phyloP scores from a whole-genome alignment of 495 filamentous ascomycete species.

The Penicillium goetzii region DNA sequence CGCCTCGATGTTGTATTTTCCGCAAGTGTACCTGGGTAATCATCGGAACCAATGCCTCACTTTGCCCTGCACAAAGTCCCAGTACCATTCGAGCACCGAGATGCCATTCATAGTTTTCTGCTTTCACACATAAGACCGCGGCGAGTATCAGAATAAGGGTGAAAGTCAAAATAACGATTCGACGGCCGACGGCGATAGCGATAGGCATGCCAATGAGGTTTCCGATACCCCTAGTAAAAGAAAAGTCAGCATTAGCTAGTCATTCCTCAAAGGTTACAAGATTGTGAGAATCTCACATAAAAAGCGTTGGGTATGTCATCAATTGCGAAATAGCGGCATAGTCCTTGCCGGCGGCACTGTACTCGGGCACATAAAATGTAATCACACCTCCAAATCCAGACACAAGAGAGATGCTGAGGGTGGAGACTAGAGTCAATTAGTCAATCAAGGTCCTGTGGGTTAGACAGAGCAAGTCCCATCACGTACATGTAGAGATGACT shows the following conservation, averaged over 20 bases:
- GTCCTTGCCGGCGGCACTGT: slow-evolving; percentile 26
- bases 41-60: slow-evolving; percentile 5
- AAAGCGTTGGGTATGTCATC: slow-evolving; percentile 32
- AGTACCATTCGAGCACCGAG: slow-evolving; percentile 35
- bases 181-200: slow-evolving; percentile 43
- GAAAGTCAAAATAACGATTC: slow-evolving; percentile 39
- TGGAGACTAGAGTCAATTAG: slow-evolving; percentile 23
- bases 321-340: slow-evolving; percentile 35
- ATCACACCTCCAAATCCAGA: slow-evolving; percentile 36
- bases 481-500: slow-evolving; percentile 35
- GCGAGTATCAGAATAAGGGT: slow-evolving; percentile 32
- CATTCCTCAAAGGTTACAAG: background rate
- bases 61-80: background rate
- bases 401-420: slow-evolving; percentile 31
- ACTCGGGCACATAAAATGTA: slow-evolving; percentile 28
- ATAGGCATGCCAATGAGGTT: slow-evolving; percentile 48
- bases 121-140: slow-evolving; percentile 28
- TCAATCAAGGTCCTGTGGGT: background rate
- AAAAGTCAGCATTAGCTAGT: background rate
- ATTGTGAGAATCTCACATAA: slow-evolving; percentile 8
- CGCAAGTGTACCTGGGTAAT: slow-evolving; percentile 35
- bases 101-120: slow-evolving; percentile 34
- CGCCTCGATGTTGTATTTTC: background rate
- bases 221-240: slow-evolving; percentile 36
- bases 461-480: background rate